Evolutionary conservation across 2,329 filamentous ascomycete species (phyloP), one percentile per base, ranked within the genome.

Genomic region (Phialocephala sp.): DNA sequence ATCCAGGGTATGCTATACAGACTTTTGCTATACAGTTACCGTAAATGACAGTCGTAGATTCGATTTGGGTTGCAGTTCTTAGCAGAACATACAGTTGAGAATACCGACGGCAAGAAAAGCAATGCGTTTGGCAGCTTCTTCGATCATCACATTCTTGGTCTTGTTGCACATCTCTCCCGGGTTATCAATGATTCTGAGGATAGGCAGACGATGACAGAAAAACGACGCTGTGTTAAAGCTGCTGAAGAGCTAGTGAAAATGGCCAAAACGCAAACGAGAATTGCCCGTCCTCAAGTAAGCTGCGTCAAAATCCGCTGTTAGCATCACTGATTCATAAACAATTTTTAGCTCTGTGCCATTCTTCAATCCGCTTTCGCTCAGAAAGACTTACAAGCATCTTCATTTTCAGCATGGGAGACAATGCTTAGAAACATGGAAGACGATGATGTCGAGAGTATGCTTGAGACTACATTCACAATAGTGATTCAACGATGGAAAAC

Each of bases 391-490:
- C 88, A 92, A 67, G 85, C 92, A 67, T 83, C 88, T 36, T 92
- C 93, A 1, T 94, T 98, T 73, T 87, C 85, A 4, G 92, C 93
- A 58, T 99, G 95, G 95, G 85, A 87, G 32, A 85, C 89, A 9
- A 89, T 99, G 79, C 84, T 98, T 20, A 85, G 80, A 35, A 86
- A 89, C 60, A 83, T 98, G 57, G 89, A 90, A 11, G 88, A 89
- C 64, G 90, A 93, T 27, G 94, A 97, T 73, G 84, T 97, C 6
- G 89, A 91, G 69, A 84, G 87, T 32, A 84, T 97, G 43, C 81
- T 98, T 9, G 93, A 97, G 75, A 93, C 94, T 65, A 97, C 94
- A 0, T 93, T 98, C 71, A 93, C 94, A 61, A 87, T 97, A 47
- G 88, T 98, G 58, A 89, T 91, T 27, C 89, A 90, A 71, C 90